Evolutionary conservation across 352 stramenopile genomes (phyloP), one percentile per base, ranked within the genome.

Genomic region (Pythium phragmitis): DNA sequence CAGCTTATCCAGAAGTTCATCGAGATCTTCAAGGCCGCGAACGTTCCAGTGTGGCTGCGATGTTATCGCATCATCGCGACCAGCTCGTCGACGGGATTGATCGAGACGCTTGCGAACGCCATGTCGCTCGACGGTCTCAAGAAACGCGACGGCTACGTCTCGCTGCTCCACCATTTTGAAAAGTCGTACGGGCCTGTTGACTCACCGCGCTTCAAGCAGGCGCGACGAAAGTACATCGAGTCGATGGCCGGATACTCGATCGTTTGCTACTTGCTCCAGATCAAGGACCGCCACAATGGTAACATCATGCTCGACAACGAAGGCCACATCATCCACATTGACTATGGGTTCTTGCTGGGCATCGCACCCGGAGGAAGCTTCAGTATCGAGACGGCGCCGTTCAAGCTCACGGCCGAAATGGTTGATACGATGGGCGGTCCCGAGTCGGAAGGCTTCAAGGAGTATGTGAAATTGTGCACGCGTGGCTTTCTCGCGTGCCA

Each of bases 241-340:
- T 98, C 91, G 34, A 91, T 99, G 74, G 98, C 96, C 11, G 98
- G 89, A 7, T 99, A 99, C 82, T 99, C 95, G 43, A 80, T 99
- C 19, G 96, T 99, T 45, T 96, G 82, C 43, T 99, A 99, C 70
- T 88, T 99, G 28, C 75, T 99, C 30, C 96, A 98, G 67, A 93
- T 99, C 70, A 99, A 99, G 73, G 98, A 99, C 80, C 90, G 97
- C 7, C 98, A 99, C 90, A 99, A 99, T 65, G 98, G 97, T 42
- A 99, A 99, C 71, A 99, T 99, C 51, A 99, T 99, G 92, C 89
- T 99, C 53, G 97, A 99, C 77, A 98, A 92, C 48, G 85, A 97
- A 77, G 97, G 98, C 14, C 96, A 98, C 74, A 87, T 99, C 11
- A 98, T 99, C 65, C 97, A 99, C 77, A 99, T 99, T 66, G 98